Conservation (phyloP, 345 rosid species). For the Camelina laxa region DNA sequence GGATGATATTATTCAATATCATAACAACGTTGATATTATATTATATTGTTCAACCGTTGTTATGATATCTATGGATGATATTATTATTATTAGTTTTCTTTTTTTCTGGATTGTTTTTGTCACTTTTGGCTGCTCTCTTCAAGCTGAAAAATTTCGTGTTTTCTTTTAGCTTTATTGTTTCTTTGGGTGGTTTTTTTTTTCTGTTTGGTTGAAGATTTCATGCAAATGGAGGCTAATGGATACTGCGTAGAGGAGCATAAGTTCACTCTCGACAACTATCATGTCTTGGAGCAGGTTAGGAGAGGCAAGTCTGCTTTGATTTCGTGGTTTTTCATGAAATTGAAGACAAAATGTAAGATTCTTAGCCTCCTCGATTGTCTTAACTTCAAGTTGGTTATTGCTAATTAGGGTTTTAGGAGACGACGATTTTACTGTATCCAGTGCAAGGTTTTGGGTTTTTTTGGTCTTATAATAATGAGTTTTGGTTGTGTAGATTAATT, state of each 20-base stretch:
- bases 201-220: slow-evolving; percentile 12
- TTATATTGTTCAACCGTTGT: too few relatives aligned
- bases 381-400: too few relatives aligned
- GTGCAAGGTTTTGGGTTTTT: slow-evolving; percentile 9
- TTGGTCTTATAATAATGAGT: background rate
- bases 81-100: too few relatives aligned
- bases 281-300: slow-evolving; percentile 84
- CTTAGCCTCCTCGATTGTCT: background rate
- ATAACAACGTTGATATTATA: too few relatives aligned
- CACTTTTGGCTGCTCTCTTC: background rate
- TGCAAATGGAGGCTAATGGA: slow-evolving; percentile 36
- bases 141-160: slow-evolving; percentile 26
- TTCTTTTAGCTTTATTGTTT: background rate
- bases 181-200: background rate
- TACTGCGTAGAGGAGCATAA: slow-evolving; percentile 35
- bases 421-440: background rate
- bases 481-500: slow-evolving; percentile 33
- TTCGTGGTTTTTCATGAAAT: slow-evolving; percentile 78
- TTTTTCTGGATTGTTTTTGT: background rate
- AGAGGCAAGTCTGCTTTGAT: slow-evolving; percentile 82
- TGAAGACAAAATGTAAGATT: slow-evolving; percentile 69
- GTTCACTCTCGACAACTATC: slow-evolving; percentile 79
- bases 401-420: background rate
- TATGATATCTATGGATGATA: too few relatives aligned
- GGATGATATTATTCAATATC: too few relatives aligned